A percentile compares a stretch with the other conserved stretches of the same genome.
phyloP scores from a whole-genome alignment of 2,329 filamentous ascomycete genomes.

The Diplodia mutila region DNA sequence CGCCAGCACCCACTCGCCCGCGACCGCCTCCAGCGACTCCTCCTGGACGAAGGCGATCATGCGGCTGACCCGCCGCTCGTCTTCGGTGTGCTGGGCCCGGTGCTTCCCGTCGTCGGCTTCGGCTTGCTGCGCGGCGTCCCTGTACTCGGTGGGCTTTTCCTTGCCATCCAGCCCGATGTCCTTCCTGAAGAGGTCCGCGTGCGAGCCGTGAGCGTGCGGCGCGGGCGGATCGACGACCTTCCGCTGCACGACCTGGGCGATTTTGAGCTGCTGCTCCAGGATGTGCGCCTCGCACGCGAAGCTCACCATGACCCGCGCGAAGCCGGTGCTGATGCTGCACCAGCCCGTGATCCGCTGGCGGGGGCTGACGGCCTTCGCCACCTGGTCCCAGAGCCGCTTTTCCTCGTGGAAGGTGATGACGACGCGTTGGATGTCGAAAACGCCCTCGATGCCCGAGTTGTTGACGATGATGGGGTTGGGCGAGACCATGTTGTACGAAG shows the following conservation, averaged over 20 bases:
- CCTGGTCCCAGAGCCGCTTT: neutral
- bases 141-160: no score
- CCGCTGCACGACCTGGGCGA: neutral
- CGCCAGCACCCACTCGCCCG: neutral
- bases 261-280: neutral
- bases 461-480: neutral
- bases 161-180: no score
- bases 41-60: slow-evolving; percentile 1
- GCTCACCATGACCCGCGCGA: neutral
- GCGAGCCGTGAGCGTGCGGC: no score
- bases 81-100: neutral
- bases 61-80: neutral
- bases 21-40: neutral
- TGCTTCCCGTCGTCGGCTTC: neutral
- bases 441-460: neutral
- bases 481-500: neutral
- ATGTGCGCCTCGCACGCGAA: neutral
- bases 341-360: neutral
- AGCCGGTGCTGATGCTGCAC: slow-evolving; percentile 3
- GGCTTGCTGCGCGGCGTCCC: neutral
- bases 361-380: neutral
- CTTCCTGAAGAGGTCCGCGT: no score
- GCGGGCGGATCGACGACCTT: neutral
- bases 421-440: neutral
- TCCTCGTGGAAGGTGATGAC: neutral